These are phyloP conservation scores for Lycium ferocissimum DNA, from an alignment of 257 asterid genomes.

Conservation along the genomic window DNA sequence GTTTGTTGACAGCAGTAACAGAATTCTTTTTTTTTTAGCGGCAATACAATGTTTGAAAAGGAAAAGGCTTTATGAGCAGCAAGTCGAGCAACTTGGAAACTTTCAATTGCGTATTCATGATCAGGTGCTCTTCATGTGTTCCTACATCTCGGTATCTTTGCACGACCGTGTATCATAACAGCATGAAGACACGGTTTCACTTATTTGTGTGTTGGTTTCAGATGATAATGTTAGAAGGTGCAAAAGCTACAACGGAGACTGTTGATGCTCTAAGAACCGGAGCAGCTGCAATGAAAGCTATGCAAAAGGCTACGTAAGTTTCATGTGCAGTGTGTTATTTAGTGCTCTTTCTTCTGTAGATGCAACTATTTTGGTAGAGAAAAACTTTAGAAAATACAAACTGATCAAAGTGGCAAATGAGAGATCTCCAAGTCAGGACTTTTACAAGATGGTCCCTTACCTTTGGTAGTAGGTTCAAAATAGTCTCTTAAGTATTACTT, in stretches of 20 bases:
- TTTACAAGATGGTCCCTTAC: no score
- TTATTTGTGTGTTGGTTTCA: conserved; percentile 38
- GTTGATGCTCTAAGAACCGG: conserved; percentile 91
- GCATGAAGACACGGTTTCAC: conserved; percentile 2
- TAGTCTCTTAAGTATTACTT: no score
- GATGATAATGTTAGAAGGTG: conserved; percentile 92
- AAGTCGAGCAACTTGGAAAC: conserved; percentile 81
- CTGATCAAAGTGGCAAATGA: neutral
- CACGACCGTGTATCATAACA: neutral
- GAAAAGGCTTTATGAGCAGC: conserved; percentile 84
- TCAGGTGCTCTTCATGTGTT: conserved; percentile 56
- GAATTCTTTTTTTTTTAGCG: conserved; percentile 46
- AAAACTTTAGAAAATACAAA: neutral
- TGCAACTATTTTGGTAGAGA: neutral
- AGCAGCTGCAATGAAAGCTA: conserved; percentile 90
- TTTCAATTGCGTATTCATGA: conserved; percentile 88
- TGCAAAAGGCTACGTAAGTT: conserved; percentile 89
- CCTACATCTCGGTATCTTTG: neutral
- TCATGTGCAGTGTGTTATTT: conserved; percentile 35
- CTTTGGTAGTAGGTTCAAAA: no score
- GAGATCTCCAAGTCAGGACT: neutral
- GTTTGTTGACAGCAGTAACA: neutral
- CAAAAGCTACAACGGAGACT: conserved; percentile 89
- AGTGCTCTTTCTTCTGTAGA: conserved; percentile 18
- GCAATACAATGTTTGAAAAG: conserved; percentile 88